Evolutionary conservation across 495 filamentous ascomycete species (phyloP).

Genomic region (Poronia punctata): DNA sequence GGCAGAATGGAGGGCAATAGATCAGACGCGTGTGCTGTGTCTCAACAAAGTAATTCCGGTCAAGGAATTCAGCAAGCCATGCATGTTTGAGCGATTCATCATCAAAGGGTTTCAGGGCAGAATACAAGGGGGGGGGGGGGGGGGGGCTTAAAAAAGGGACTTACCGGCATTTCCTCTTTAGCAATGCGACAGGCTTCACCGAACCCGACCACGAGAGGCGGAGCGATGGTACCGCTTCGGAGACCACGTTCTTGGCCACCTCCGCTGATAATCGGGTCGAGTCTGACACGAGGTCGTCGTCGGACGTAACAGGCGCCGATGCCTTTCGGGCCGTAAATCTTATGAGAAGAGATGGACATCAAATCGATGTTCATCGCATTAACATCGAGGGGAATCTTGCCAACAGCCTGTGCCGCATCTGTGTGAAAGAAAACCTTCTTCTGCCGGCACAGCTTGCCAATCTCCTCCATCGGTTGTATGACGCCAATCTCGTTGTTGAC

Average conservation of each 20-base stretch:
- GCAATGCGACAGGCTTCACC: conserved; percentile 93
- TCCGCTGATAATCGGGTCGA: conserved; percentile 93
- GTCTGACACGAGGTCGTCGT: conserved; percentile 80
- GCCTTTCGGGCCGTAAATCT: conserved; percentile 97
- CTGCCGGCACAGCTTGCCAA: conserved; percentile 81
- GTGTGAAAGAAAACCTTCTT: conserved; percentile 98
- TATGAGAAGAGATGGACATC: conserved; percentile 98
- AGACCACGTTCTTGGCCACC: conserved; percentile 94
- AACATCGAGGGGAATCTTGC: conserved; percentile 94
- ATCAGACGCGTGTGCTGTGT: conserved; percentile 47
- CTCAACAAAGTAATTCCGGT: conserved; percentile 44
- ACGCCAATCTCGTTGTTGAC: conserved; percentile 99
- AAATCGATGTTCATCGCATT: conserved; percentile 95
- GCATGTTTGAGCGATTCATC: conserved; percentile 70
- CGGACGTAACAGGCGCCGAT: conserved; percentile 95
- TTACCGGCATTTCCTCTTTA: conserved; percentile 80
- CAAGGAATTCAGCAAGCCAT: conserved; percentile 54
- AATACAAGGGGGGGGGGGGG: conserved; percentile 2
- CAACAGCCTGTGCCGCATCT: conserved; percentile 93
- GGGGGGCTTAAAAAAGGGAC: conserved; percentile 32
- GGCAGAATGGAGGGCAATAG: conserved; percentile 4
- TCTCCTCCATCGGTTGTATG: conserved; percentile 89
- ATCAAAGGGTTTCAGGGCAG: conserved; percentile 14
- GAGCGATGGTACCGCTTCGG: conserved; percentile 87
- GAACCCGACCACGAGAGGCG: conserved; percentile 82